phyloP scores from a whole-genome alignment of 2,329 filamentous ascomycete species.

The Coniochaeta ligniaria region DNA sequence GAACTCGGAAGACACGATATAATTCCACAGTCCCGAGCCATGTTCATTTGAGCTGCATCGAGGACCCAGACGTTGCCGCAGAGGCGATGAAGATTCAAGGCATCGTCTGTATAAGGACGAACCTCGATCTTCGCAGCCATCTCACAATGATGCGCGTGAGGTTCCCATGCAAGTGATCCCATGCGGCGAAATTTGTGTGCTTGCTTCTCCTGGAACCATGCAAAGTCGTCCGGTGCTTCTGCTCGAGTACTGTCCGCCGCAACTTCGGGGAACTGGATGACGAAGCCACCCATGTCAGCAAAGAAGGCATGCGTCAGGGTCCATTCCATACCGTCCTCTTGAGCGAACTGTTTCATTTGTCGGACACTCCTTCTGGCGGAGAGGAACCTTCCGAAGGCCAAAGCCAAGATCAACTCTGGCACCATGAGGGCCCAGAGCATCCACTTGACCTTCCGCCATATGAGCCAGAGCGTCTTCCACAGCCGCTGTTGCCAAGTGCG shows the following conservation, averaged over 20 bases:
- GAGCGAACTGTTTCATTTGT: neutral
- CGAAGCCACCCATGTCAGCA: constrained; percentile 15
- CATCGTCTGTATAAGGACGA: neutral
- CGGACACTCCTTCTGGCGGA: neutral
- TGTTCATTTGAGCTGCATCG: neutral
- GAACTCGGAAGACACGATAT: neutral
- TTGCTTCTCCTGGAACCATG: neutral
- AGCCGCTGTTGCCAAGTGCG: constrained; percentile 9
- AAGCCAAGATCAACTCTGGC: neutral
- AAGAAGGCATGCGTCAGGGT: constrained; percentile 7
- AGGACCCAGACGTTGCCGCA: neutral
- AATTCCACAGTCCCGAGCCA: neutral
- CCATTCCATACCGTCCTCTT: constrained; percentile 8
- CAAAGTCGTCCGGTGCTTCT: neutral
- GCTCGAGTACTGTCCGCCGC: neutral
- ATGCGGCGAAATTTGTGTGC: neutral
- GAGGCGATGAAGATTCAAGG: neutral
- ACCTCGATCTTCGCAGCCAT: neutral
- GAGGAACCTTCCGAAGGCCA: neutral
- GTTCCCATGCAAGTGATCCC: neutral
- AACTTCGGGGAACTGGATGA: constrained; percentile 10
- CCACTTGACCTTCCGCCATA: constrained; percentile 6
- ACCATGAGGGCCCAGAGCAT: constrained; percentile 9
- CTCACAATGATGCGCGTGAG: neutral
- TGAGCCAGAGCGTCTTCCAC: neutral